Percentiles rank a stretch among this genome's conserved stretches.
Evolutionary conservation across 164 flowering plant genomes (phyloP).

Genomic region (Warburgia ugandensis): DNA sequence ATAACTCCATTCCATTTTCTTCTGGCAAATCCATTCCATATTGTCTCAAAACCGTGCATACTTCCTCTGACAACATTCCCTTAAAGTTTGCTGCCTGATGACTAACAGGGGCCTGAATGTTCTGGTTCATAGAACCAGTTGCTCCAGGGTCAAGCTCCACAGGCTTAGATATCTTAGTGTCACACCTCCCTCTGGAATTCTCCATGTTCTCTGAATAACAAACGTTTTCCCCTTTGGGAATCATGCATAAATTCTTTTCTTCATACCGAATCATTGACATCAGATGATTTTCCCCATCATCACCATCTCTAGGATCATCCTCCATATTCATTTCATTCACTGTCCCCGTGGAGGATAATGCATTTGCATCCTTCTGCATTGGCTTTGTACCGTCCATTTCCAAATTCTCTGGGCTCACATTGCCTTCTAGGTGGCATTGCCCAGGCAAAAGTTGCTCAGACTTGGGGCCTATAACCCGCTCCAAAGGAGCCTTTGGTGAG

Average conservation of each 20-base stretch:
- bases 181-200: slow-evolving; percentile 11
- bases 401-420: slow-evolving; percentile 8
- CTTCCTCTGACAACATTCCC: slow-evolving; percentile 34
- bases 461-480: slow-evolving; percentile 7
- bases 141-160: slow-evolving; percentile 4
- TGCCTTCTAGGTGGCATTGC: slow-evolving; percentile 4
- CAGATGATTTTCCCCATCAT: slow-evolving; percentile 2
- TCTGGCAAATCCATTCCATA: slow-evolving; percentile 29
- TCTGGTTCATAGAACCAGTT: slow-evolving; percentile 7
- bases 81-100: slow-evolving; percentile 8
- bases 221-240: slow-evolving; percentile 6
- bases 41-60: slow-evolving; percentile 36
- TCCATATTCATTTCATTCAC: too few relatives aligned
- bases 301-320: slow-evolving; percentile 1
- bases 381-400: slow-evolving; percentile 4
- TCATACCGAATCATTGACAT: slow-evolving; percentile 1
- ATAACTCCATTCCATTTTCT: slow-evolving; percentile 24
- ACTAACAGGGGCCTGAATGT: slow-evolving; percentile 11
- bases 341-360: too few relatives aligned
- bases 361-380: slow-evolving; percentile 8
- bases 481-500: slow-evolving; percentile 11
- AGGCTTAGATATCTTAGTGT: slow-evolving; percentile 8
- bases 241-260: slow-evolving; percentile 8
- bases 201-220: slow-evolving; percentile 7
- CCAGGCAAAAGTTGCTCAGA: slow-evolving; percentile 19